phyloP scores from a whole-genome alignment of 177 flowering plant genomes.

The Vitis hybrid region DNA sequence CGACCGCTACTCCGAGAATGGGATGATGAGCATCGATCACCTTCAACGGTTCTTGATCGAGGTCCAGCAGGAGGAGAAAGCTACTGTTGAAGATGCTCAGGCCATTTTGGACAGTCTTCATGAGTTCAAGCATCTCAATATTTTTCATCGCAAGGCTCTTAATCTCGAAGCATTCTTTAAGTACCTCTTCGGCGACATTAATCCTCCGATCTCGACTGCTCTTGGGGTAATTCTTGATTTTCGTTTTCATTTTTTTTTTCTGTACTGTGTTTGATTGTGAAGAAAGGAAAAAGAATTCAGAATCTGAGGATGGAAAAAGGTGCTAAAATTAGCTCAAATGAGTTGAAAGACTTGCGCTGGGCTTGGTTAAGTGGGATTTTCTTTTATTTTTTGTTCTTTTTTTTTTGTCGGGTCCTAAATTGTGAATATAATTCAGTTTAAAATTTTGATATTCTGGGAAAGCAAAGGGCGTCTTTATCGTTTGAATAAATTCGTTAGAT shows the following conservation, averaged over 20 bases:
- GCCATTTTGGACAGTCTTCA: constrained; percentile 42
- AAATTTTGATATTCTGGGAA: too few relatives aligned
- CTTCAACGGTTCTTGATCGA: constrained; percentile 68
- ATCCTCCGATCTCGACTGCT: constrained; percentile 38
- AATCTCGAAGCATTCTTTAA: constrained; percentile 50
- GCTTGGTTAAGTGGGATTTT: neutral
- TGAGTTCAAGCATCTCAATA: constrained; percentile 33
- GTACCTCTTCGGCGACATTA: constrained; percentile 49
- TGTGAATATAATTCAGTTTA: too few relatives aligned
- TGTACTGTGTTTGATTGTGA: neutral
- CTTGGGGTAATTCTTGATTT: constrained; percentile 31
- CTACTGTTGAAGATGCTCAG: constrained; percentile 63
- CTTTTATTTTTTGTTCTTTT: neutral
- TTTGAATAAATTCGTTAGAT: too few relatives aligned
- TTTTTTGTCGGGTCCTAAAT: neutral
- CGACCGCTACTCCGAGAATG: constrained; percentile 62
- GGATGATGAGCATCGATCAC: constrained; percentile 58
- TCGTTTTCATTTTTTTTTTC: neutral
- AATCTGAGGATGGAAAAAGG: too few relatives aligned
- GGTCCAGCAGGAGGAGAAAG: constrained; percentile 51
- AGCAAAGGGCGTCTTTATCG: too few relatives aligned
- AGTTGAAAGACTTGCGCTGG: too few relatives aligned
- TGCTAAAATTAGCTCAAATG: too few relatives aligned
- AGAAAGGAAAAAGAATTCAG: neutral
- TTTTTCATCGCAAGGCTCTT: constrained; percentile 46